Evolutionary conservation across 805 yeast species (phyloP).

Genomic region (Metschnikowia bowlesiae): DNA sequence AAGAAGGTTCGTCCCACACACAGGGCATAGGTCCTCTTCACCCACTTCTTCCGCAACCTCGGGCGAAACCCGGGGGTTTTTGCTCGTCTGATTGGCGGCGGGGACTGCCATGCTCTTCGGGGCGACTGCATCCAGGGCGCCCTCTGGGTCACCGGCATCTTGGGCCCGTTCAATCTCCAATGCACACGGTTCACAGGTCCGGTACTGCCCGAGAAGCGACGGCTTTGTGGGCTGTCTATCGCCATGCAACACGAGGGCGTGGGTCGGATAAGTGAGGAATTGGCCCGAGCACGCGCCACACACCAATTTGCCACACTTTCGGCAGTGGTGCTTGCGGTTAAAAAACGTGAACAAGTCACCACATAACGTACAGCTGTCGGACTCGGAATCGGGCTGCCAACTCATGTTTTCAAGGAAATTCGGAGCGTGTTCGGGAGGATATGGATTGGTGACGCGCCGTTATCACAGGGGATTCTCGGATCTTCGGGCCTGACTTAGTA

Average conservation of each 20-base stretch:
- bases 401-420: background rate
- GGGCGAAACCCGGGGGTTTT: background rate
- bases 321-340: conserved; percentile 77
- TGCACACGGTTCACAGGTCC: conserved; percentile 74
- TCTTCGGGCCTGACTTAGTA: no score
- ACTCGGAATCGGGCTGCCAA: conserved; percentile 73
- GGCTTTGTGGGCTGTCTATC: conserved; percentile 13
- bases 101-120: conserved; percentile 11
- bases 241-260: conserved; percentile 16
- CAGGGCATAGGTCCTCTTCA: conserved; percentile 38
- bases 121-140: conserved; percentile 14
- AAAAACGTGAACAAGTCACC: conserved; percentile 49
- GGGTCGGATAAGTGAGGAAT: conserved; percentile 31
- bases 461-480: no score
- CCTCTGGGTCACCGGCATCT: conserved; percentile 4
- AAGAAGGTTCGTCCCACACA: conserved; percentile 34
- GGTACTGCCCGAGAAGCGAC: conserved; percentile 32
- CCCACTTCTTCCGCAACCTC: conserved; percentile 18
- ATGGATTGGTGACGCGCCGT: no score
- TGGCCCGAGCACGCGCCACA: conserved; percentile 65
- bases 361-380: conserved; percentile 53
- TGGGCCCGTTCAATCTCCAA: conserved; percentile 38
- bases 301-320: conserved; percentile 74
- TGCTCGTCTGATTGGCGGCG: background rate
- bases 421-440: background rate